Evolutionary conservation across 805 yeast species (phyloP).

Genomic region (Vanderwaltozyma verrucispora): DNA sequence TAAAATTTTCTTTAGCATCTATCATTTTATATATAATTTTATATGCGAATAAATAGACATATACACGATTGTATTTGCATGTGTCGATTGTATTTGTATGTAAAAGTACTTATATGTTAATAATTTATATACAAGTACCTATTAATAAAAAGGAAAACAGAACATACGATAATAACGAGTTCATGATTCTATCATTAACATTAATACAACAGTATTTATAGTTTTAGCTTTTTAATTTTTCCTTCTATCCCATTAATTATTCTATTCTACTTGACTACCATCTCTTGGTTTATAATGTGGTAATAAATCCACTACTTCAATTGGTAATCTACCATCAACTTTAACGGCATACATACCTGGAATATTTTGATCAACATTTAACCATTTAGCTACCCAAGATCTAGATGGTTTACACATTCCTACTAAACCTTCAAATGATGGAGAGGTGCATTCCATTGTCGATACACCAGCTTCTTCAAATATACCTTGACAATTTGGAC

Average conservation of each 20-base stretch:
- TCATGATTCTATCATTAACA: no score
- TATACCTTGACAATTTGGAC: slow-evolving; percentile 93
- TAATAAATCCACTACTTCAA: slow-evolving; percentile 66
- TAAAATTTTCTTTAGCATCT: no score
- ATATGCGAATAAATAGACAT: no score
- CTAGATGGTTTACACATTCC: slow-evolving; percentile 76
- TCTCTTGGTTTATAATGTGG: slow-evolving; percentile 88
- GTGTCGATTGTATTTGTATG: no score
- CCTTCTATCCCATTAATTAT: background rate
- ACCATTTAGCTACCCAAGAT: slow-evolving; percentile 97
- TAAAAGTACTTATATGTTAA: no score
- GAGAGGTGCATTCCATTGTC: slow-evolving; percentile 87
- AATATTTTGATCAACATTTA: slow-evolving; percentile 77
- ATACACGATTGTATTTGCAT: no score
- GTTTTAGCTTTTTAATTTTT: background rate
- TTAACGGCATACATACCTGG: slow-evolving; percentile 92
- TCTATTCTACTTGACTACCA: slow-evolving; percentile 63
- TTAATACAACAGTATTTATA: no score
- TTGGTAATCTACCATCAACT: slow-evolving; percentile 84
- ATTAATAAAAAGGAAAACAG: no score
- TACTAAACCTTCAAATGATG: slow-evolving; percentile 89
- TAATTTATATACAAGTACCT: no score
- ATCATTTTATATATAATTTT: no score
- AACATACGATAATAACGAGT: no score
- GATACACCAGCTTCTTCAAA: slow-evolving; percentile 78